Conservation (phyloP, 345 rosid species). For the Isatis tinctoria region DNA sequence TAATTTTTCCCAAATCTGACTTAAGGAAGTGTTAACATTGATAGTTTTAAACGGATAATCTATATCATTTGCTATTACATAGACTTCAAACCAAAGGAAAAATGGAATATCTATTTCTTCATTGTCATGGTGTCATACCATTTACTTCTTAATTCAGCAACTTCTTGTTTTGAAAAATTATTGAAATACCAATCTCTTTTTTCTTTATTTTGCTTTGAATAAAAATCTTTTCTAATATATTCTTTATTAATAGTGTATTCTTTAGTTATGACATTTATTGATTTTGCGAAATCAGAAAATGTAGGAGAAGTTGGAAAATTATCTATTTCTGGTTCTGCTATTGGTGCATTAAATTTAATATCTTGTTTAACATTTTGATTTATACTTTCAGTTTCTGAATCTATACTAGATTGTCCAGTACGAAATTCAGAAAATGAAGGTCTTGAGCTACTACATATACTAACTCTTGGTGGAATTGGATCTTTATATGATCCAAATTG, state of each 20-base stretch:
- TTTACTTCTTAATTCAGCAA: not conserved
- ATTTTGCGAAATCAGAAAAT: not conserved
- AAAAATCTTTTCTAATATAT: not conserved
- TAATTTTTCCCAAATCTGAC: not conserved
- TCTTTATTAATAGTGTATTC: not conserved
- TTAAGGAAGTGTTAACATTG: not conserved
- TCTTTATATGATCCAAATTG: no score
- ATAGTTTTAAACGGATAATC: not conserved
- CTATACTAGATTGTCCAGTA: no score
- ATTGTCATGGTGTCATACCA: not conserved
- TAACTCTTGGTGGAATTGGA: no score
- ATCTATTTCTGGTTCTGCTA: not conserved
- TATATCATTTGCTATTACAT: no score
- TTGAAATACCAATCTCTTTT: not conserved
- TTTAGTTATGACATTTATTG: not conserved
- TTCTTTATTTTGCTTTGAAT: not conserved
- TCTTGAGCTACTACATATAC: no score
- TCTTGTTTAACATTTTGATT: no score
- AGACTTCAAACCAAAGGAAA: not conserved
- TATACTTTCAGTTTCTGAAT: no score
- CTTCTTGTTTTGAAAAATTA: not conserved
- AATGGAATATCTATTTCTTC: not conserved
- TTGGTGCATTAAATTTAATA: not conserved
- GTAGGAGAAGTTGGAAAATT: not conserved
- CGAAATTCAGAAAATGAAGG: no score